Conservation (phyloP, 2,329 filamentous ascomycete genomes). For the Teratosphaeria pseudoeucalypti region DNA sequence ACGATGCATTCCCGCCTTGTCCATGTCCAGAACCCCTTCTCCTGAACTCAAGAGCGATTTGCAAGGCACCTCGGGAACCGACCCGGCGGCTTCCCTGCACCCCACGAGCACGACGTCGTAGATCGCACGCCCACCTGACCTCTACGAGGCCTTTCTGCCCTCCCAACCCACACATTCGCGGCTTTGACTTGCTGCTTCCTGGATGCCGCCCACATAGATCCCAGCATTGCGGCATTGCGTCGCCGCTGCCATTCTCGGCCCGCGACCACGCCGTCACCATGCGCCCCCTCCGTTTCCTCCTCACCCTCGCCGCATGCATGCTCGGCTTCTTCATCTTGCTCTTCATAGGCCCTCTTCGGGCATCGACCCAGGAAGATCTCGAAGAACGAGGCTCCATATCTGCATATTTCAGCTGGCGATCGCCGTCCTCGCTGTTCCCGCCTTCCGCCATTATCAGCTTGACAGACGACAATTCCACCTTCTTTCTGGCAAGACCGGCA, state of each 20-base stretch:
- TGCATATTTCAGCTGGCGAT: slow-evolving; percentile 40
- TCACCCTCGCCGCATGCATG: slow-evolving; percentile 35
- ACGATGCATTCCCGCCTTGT: too few relatives aligned
- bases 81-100: neutral
- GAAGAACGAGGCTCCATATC: slow-evolving; percentile 27
- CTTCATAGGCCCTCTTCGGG: slow-evolving; percentile 25
- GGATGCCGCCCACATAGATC: neutral
- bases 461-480: slow-evolving; percentile 95
- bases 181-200: neutral
- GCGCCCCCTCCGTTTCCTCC: slow-evolving; percentile 31
- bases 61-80: neutral
- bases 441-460: slow-evolving; percentile 92
- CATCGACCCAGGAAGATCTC: slow-evolving; percentile 8
- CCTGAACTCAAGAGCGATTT: neutral
- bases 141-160: neutral
- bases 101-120: neutral
- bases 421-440: slow-evolving; percentile 76
- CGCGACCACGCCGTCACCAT: slow-evolving; percentile 16
- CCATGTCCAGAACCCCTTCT: too few relatives aligned
- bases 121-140: neutral
- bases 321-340: slow-evolving; percentile 35
- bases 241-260: neutral
- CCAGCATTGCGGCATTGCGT: neutral
- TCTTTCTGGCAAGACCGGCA: slow-evolving; percentile 85
- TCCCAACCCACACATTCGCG: neutral